Percentiles rank a stretch among this genome's conserved stretches.
Conservation (phyloP, 2,329 filamentous ascomycete genomes). For the Sclerotinia borealis region DNA sequence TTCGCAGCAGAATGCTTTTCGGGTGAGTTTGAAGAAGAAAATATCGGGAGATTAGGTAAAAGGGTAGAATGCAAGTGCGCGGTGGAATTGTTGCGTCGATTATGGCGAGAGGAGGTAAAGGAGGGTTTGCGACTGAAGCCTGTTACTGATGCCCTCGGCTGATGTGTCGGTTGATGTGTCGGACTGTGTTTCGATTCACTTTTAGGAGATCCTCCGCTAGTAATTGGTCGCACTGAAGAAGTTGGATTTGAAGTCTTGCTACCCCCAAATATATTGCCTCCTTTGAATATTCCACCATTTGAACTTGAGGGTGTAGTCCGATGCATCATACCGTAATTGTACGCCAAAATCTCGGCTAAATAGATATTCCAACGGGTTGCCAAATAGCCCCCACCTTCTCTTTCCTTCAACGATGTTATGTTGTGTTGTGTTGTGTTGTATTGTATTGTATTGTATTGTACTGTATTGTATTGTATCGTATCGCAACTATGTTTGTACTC, state of each 20-base stretch:
- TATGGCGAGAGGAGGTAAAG: slow-evolving; percentile 37
- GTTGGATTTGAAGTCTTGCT: slow-evolving; percentile 26
- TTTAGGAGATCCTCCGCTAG: slow-evolving; percentile 24
- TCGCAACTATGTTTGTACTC: neutral
- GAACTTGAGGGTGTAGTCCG: slow-evolving; percentile 12
- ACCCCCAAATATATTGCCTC: slow-evolving; percentile 21
- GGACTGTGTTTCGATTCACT: slow-evolving; percentile 20
- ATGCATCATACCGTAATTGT: slow-evolving; percentile 14
- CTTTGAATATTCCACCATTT: slow-evolving; percentile 19
- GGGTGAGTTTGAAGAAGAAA: slow-evolving; percentile 13
- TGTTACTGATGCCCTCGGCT: slow-evolving; percentile 36
- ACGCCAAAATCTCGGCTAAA: slow-evolving; percentile 11
- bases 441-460: too few relatives aligned
- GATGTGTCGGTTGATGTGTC: slow-evolving; percentile 2
- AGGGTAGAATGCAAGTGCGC: slow-evolving; percentile 14
- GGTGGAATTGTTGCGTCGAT: slow-evolving; percentile 38
- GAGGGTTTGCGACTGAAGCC: slow-evolving; percentile 49
- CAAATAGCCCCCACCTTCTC: neutral
- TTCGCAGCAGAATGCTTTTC: slow-evolving; percentile 21
- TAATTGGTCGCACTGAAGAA: slow-evolving; percentile 25
- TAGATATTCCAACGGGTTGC: neutral
- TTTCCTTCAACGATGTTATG: neutral
- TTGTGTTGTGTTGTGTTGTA: too few relatives aligned
- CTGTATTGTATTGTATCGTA: too few relatives aligned
- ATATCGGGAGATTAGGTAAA: slow-evolving; percentile 2